Percentiles rank a stretch among this genome's conserved stretches.
phyloP scores from a whole-genome alignment of 1,284 basidiomycete genomes.

The Sporisorium iseilematis-ciliati region DNA sequence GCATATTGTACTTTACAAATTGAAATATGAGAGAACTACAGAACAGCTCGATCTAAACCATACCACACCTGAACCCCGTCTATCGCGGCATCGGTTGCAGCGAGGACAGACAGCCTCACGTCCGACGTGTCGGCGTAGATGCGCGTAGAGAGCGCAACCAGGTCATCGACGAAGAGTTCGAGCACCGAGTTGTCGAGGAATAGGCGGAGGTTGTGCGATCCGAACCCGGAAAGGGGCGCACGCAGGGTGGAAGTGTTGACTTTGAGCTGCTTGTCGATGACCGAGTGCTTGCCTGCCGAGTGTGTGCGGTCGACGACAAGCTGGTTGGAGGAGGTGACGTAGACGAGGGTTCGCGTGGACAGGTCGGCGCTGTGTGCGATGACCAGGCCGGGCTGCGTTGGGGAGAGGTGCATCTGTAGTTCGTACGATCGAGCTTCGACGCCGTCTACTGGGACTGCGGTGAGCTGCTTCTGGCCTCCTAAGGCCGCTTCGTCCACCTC shows the following conservation, averaged over 20 bases:
- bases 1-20: not conserved
- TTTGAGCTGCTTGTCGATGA: conserved; percentile 28
- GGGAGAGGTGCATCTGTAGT: conserved; percentile 27
- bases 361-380: conserved; percentile 43
- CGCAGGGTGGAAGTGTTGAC: conserved; percentile 39
- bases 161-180: conserved; percentile 57
- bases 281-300: conserved; percentile 25
- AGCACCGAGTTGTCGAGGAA: conserved; percentile 61
- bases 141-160: conserved; percentile 46
- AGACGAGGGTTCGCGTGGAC: conserved; percentile 32
- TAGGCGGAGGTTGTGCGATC: conserved; percentile 33
- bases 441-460: conserved; percentile 3
- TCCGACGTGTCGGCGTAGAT: conserved; percentile 50
- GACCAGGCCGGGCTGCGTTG: conserved; percentile 23
- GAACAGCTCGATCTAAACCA: conserved; percentile 26
- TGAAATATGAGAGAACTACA: conserved; percentile 7
- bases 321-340: conserved; percentile 11
- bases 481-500: conserved; percentile 9
- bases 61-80: conserved; percentile 27
- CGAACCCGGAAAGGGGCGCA: conserved; percentile 17
- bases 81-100: not conserved
- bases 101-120: conserved; percentile 28
- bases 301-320: conserved; percentile 44
- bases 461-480: not conserved
- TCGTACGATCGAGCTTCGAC: conserved; percentile 33